Base-by-base conservation (phyloP, 345 rosid species). In the Durio zibethinus region DNA sequence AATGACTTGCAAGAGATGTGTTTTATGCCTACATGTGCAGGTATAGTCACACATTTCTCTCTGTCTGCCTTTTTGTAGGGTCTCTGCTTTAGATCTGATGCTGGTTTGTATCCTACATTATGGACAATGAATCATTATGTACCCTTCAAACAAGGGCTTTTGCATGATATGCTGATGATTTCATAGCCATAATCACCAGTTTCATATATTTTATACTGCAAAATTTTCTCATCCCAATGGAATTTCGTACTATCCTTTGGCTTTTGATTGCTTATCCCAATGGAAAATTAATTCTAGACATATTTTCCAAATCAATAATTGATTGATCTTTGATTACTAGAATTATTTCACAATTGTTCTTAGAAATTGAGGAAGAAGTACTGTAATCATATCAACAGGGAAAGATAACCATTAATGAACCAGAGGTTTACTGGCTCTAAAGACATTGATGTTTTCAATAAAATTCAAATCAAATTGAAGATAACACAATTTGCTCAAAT, bases 351-450 rank as follows among this genome's bases (percentile, higher is more conserved):
- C n/a, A n/a, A n/a, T n/a, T n/a, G n/a, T n/a, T n/a, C n/a, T n/a
- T 82, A 5, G 56, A 56, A 36, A 79, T 77, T 27, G 31, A 45
- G 54, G 82, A 85, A 79, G 88, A 85, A 80, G 64, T 82, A 69
- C 29, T 59, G 75, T 29, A 36, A 64, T n/a, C 14, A 33, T 29
- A 74, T 79, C 33, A 72, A 65, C 12, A 35, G 33, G 69, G 48
- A 33, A 29, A 68, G 31, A 31, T 31, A 56, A 62, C 59, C 33
- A 6, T 54, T 45, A 65, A 16, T 27, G 74, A 77, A 54, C 15
- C 33, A 67, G 5, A 9, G 21, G 2, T 48, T 57, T 10, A 18
- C n/a, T 7, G 31, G 20, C 47, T 9, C 61, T 42, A 38, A 63
- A 23, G 20, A 71, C 35, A 66, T 14, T 60, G 25, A 69, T 42